phyloP scores from a whole-genome alignment of 2,329 filamentous ascomycete species.

The Aspergillus pseudoterreus region DNA sequence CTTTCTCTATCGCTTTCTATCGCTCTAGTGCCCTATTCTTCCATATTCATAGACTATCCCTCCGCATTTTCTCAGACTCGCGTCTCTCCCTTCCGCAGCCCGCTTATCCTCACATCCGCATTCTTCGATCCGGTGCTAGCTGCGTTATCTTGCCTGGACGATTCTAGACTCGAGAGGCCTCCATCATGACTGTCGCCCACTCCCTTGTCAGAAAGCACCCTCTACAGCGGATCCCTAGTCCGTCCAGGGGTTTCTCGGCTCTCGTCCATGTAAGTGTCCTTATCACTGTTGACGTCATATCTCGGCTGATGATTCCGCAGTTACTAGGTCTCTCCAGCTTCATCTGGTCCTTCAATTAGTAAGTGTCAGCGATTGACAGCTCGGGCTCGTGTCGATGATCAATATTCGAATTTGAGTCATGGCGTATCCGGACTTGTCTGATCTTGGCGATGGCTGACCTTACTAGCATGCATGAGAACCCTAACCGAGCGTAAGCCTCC shows the following conservation, averaged over 20 bases:
- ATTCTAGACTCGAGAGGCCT: not conserved
- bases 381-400: not conserved
- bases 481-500: constrained; percentile 38
- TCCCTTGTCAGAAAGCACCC: constrained; percentile 36
- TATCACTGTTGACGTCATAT: constrained; percentile 4
- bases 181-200: constrained; percentile 7
- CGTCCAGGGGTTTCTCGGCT: constrained; percentile 41
- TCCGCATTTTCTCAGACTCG: no score
- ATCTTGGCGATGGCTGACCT: constrained; percentile 5
- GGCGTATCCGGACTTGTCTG: not conserved
- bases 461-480: constrained; percentile 40
- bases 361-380: constrained; percentile 13
- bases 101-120: no score
- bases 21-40: no score
- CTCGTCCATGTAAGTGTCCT: constrained; percentile 41
- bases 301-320: constrained; percentile 24
- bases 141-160: not conserved
- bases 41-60: no score
- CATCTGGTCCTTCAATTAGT: constrained; percentile 45
- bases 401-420: not conserved
- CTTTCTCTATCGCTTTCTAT: not conserved
- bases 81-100: no score
- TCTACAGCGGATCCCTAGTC: constrained; percentile 42
- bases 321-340: constrained; percentile 41
- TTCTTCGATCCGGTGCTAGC: not conserved